Percentiles rank a stretch among this genome's conserved stretches.
phyloP scores from a whole-genome alignment of 768 basidiomycete genomes.

The Mycena vitilis region DNA sequence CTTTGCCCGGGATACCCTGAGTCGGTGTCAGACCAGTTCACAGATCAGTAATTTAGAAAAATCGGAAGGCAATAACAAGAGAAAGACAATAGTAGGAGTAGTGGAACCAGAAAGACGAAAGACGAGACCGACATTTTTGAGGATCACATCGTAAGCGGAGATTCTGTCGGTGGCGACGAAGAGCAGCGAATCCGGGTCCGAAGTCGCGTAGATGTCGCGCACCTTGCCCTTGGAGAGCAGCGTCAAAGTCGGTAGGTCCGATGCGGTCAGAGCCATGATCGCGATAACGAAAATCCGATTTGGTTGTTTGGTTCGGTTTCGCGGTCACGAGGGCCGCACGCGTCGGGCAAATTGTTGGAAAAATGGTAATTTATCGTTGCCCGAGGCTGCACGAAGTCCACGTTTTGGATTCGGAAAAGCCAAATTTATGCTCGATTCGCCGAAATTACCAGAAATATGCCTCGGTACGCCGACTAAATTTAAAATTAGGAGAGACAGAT shows the following conservation, averaged over 20 bases:
- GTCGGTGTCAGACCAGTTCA: neutral
- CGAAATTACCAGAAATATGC: no score
- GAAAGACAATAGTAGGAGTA: slow-evolving; percentile 10
- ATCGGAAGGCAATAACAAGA: neutral
- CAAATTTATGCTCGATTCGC: no score
- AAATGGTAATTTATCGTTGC: no score
- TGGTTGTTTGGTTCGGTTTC: no score
- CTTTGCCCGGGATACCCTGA: slow-evolving; percentile 96
- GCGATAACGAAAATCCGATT: no score
- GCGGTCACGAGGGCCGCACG: no score
- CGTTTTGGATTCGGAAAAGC: no score
- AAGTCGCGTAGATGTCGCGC: slow-evolving; percentile 89
- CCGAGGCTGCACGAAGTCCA: no score
- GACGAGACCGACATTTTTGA: slow-evolving; percentile 82
- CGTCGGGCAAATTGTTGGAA: no score
- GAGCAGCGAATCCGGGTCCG: slow-evolving; percentile 77
- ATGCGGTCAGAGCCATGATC: slow-evolving; percentile 42
- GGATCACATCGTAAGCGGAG: slow-evolving; percentile 95
- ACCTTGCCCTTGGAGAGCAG: slow-evolving; percentile 94
- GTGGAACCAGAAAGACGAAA: slow-evolving; percentile 6
- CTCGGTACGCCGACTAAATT: no score
- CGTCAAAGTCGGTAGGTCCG: slow-evolving; percentile 69
- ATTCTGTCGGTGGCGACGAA: slow-evolving; percentile 97
- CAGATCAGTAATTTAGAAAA: no score
- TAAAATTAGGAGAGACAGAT: no score